Evolutionary conservation across 768 basidiomycete species (phyloP).

Genomic region (Mrakia blollopis): DNA sequence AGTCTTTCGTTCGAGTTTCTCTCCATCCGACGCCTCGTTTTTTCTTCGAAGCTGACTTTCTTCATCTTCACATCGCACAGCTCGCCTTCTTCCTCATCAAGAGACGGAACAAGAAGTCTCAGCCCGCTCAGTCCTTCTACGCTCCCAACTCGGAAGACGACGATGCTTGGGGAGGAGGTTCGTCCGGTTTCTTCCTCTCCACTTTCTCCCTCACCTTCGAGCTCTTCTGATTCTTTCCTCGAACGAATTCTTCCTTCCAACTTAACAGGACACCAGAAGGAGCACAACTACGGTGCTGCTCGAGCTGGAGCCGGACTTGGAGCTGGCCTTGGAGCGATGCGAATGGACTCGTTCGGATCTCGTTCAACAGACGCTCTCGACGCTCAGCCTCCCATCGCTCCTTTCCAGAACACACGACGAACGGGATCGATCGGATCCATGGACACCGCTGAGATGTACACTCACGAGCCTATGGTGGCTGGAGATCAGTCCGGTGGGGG

Average conservation of each 20-base stretch:
- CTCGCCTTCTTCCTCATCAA: not conserved
- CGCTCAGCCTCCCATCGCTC: not conserved
- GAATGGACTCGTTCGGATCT: slow-evolving; percentile 10
- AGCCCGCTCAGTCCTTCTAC: not conserved
- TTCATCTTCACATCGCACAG: not conserved
- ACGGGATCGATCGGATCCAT: slow-evolving; percentile 6
- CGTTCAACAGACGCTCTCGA: slow-evolving; percentile 25
- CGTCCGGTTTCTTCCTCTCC: not conserved
- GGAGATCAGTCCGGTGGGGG: not conserved
- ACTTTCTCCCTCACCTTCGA: not conserved
- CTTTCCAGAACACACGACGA: not conserved
- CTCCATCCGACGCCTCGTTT: not conserved
- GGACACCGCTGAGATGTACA: slow-evolving; percentile 23
- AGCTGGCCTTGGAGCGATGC: not conserved
- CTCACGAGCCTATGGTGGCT: not conserved
- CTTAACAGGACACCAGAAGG: slow-evolving; percentile 18
- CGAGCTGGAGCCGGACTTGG: not conserved
- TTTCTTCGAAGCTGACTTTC: not conserved
- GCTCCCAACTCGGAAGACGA: slow-evolving; percentile 17
- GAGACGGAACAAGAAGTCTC: not conserved
- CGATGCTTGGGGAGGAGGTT: slow-evolving; percentile 25
- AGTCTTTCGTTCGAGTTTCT: not conserved
- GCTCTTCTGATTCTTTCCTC: too few species aligned
- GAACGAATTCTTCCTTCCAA: not conserved
- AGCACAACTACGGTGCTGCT: not conserved